phyloP scores from a whole-genome alignment of 176 grass and related monocot species.

The Areca catechu region DNA sequence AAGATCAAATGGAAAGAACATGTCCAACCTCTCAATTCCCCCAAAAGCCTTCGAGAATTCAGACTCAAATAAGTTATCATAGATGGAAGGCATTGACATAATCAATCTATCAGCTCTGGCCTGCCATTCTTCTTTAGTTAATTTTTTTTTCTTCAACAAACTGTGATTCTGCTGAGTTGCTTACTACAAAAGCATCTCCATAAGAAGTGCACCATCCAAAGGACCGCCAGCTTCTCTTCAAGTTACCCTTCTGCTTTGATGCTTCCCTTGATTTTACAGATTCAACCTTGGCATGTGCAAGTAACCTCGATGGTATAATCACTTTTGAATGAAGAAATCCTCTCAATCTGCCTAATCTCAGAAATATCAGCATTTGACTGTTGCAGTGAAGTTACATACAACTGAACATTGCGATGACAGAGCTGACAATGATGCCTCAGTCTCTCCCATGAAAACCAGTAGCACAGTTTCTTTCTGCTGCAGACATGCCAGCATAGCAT shows the following conservation, averaged over 20 bases:
- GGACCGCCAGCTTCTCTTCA: slow-evolving; percentile 85
- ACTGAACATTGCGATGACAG: slow-evolving; percentile 74
- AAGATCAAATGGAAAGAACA: too few relatives aligned
- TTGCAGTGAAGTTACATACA: slow-evolving; percentile 73
- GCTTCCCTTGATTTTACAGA: slow-evolving; percentile 76
- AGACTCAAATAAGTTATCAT: too few relatives aligned
- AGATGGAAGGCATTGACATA: too few relatives aligned
- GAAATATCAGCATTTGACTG: slow-evolving; percentile 58
- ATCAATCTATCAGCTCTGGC: too few relatives aligned
- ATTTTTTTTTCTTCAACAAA: slow-evolving; percentile 60
- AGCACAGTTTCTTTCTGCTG: slow-evolving; percentile 86
- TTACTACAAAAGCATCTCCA: slow-evolving; percentile 36
- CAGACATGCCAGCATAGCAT: slow-evolving; percentile 78
- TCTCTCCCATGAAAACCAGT: slow-evolving; percentile 82
- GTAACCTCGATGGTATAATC: slow-evolving; percentile 91
- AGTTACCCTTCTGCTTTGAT: slow-evolving; percentile 51
- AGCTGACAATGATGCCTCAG: slow-evolving; percentile 85
- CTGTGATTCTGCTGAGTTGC: slow-evolving; percentile 31
- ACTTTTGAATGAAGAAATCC: slow-evolving; percentile 85
- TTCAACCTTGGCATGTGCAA: slow-evolving; percentile 95
- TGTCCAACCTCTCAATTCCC: too few relatives aligned
- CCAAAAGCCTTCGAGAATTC: too few relatives aligned
- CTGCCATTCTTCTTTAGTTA: slow-evolving; percentile 97
- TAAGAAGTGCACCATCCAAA: slow-evolving; percentile 55
- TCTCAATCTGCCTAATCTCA: slow-evolving; percentile 86